These are phyloP conservation scores for Globisporangium rhizosaccharum DNA, from an alignment of 352 stramenopile genomes.

Conservation along the genomic window DNA sequence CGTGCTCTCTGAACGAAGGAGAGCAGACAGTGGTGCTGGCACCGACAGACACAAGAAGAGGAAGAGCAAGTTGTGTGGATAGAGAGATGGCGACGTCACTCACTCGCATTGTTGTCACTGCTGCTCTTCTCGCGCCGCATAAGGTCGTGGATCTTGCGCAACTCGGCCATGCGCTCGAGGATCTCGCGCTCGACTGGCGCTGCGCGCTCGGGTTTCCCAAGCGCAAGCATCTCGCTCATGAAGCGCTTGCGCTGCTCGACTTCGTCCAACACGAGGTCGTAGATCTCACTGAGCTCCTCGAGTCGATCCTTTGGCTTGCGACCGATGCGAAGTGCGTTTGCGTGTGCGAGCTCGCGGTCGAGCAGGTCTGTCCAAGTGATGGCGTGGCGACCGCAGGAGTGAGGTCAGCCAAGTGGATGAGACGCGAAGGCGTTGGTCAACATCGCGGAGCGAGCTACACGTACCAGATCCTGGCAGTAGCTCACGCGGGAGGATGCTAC, in stretches of 20 bases:
- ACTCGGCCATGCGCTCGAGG: conserved; percentile 51
- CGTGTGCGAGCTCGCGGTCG: conserved; percentile 51
- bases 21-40: neutral
- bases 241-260: conserved; percentile 62
- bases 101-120: conserved; percentile 8
- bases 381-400: neutral
- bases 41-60: no score
- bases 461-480: conserved; percentile 65
- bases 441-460: neutral
- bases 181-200: conserved; percentile 56
- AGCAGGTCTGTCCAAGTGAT: conserved; percentile 37
- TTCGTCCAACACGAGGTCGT: conserved; percentile 52
- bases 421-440: no score
- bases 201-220: conserved; percentile 37
- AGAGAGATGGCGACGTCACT: neutral
- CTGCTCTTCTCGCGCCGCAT: conserved; percentile 40
- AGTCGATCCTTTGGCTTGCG: conserved; percentile 31
- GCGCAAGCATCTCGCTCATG: conserved; percentile 54
- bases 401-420: neutral
- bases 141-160: conserved; percentile 57
- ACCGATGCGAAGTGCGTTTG: conserved; percentile 33
- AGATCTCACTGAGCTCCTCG: conserved; percentile 58
- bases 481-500: conserved; percentile 63
- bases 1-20: neutral
- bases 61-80: no score